These are phyloP conservation scores for Kazachstania bromeliacearum DNA, from an alignment of 805 yeast genomes.

Conservation along the genomic window DNA sequence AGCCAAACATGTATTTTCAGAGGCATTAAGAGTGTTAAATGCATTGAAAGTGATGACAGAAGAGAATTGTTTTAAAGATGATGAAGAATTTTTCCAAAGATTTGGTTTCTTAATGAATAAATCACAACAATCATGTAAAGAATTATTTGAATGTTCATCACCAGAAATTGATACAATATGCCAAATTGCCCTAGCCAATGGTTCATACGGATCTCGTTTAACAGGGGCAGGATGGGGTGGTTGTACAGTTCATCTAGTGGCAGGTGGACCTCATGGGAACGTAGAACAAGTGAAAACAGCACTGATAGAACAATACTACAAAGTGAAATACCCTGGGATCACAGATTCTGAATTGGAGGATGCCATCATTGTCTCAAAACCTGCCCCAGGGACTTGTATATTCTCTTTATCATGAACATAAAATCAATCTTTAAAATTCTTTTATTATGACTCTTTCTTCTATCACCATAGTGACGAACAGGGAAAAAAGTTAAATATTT, in stretches of 20 bases:
- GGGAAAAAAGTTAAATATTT: too few relatives aligned
- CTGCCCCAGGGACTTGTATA: conserved; percentile 43
- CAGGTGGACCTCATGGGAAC: conserved; percentile 14
- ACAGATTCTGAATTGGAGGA: conserved; percentile 36
- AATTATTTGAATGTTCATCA: conserved; percentile 45
- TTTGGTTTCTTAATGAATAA: conserved; percentile 51
- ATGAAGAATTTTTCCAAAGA: conserved; percentile 30
- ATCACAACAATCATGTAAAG: conserved; percentile 46
- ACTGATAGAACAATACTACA: conserved; percentile 43
- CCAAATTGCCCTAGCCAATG: conserved; percentile 43
- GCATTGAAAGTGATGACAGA: conserved; percentile 35
- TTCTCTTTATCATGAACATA: too few relatives aligned
- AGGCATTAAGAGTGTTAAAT: conserved; percentile 48
- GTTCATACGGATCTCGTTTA: conserved; percentile 60
- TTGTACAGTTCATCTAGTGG: conserved; percentile 53
- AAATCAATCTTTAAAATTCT: too few relatives aligned
- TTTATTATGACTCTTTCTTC: too few relatives aligned
- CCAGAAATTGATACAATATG: conserved; percentile 46
- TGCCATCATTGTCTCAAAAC: conserved; percentile 47
- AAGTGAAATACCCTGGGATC: conserved; percentile 38
- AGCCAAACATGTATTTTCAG: conserved; percentile 54
- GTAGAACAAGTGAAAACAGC: conserved; percentile 36
- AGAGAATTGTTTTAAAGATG: conserved; percentile 5
- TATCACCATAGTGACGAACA: too few relatives aligned
- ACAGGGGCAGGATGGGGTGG: conserved; percentile 82